phyloP scores from a whole-genome alignment of 768 basidiomycete genomes.

The Termitomyces sp. region DNA sequence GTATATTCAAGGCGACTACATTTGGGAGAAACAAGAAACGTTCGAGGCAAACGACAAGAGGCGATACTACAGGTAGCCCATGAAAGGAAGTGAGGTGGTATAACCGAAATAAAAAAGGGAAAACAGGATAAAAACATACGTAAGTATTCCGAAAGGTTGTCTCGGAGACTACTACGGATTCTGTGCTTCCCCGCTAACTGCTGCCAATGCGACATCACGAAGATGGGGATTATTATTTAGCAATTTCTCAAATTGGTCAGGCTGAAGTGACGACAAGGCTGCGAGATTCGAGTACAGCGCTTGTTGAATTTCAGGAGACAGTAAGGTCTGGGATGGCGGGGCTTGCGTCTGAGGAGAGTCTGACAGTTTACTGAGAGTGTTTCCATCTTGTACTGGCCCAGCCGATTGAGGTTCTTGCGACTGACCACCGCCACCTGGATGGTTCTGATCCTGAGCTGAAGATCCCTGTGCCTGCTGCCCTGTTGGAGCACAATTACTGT shows the following conservation, averaged over 20 bases:
- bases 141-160: not conserved
- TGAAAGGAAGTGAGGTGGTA: not conserved
- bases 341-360: not conserved
- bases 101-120: not conserved
- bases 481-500: not conserved
- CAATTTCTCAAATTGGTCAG: slow-evolving; percentile 30
- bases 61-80: not conserved
- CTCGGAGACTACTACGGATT: slow-evolving; percentile 1
- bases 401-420: not conserved
- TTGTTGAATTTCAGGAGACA: slow-evolving; percentile 8
- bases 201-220: slow-evolving; percentile 29
- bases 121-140: not conserved
- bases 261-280: slow-evolving; percentile 27
- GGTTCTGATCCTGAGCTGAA: not conserved
- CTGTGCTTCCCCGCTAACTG: slow-evolving; percentile 21
- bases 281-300: slow-evolving; percentile 18
- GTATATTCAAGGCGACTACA: not conserved
- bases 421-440: not conserved
- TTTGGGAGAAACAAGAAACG: not conserved
- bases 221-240: slow-evolving; percentile 33
- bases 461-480: not conserved
- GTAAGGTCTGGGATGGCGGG: not conserved
- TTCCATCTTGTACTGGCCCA: not conserved
- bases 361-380: not conserved
- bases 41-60: not conserved